These are phyloP conservation scores for Penicillium sp. DNA, from an alignment of 2,329 filamentous ascomycete species.

Conservation along the genomic window DNA sequence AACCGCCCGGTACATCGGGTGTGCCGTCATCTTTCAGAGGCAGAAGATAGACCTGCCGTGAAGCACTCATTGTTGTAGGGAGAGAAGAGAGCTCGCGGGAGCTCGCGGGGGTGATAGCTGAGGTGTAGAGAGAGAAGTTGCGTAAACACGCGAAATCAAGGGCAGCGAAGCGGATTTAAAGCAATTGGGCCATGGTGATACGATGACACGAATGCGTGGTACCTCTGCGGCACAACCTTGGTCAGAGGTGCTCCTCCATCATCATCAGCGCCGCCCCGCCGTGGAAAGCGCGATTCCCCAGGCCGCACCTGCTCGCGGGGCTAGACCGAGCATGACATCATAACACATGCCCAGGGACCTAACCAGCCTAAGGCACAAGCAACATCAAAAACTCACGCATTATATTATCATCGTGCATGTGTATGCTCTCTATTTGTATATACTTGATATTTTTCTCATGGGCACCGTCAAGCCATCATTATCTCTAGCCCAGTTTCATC, in stretches of 20 bases:
- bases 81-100: background rate
- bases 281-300: background rate
- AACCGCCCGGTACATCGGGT: conserved; percentile 81
- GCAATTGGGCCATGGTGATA: background rate
- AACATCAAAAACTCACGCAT: no score
- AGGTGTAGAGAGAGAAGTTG: background rate
- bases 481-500: background rate
- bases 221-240: background rate
- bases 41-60: conserved; percentile 70
- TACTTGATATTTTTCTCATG: background rate
- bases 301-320: background rate
- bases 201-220: background rate
- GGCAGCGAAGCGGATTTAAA: background rate
- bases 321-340: conserved; percentile 11
- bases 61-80: conserved; percentile 19
- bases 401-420: background rate
- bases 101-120: background rate
- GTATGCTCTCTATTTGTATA: background rate
- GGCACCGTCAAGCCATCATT: no score
- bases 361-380: background rate
- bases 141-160: background rate
- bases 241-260: no score
- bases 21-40: conserved; percentile 90
- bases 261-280: no score
- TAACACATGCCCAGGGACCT: conserved; percentile 1